Base-by-base conservation (phyloP, 1,284 basidiomycete species). In the Heterobasidion irregulare region DNA sequence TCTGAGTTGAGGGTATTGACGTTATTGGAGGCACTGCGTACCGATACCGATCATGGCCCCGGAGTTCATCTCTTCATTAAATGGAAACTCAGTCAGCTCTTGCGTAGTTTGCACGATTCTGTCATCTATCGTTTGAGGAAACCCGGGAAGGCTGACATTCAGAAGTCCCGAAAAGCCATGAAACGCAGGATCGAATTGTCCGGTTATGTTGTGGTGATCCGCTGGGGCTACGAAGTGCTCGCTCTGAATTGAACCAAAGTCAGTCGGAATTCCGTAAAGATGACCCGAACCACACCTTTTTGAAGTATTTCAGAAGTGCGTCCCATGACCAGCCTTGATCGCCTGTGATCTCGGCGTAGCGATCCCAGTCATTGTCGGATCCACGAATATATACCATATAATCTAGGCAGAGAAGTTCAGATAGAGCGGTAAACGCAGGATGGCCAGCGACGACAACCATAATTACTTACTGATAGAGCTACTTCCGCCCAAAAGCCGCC, bases 41-140 rank as follows among this genome's bases (percentile, higher is more conserved):
- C 75, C 71, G 35, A 76, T 60, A 18, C 75, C 74, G 35, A 71
- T 53, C 0, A 64, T 63, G 50, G 61, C 56, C 5, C 71, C 72
- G 12, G 63, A 64, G 52, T 72, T 73, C 60, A 64, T 64, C 50
- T 74, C 72, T 8, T 58, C 43, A 49, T 68, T 71, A 59, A 64
- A 72, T 1, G 63, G 57, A 56, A 66, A 71, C 7, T 58, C 60
- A 1, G 57, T 36, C 12, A 47, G n/a, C 5, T 66, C 38, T 45
- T 67, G 57, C 2, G 59, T 62, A 6, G 61, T 61, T 9, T 59
- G 41, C n/a, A 67, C 51, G 13, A 68, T 59, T 7, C 59, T 61
- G 12, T 50, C 15, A 53, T 70, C 70, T 8, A 69, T 64, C 6
- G 56, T 48, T 3, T 50, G 56, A 10, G 64, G 57, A 44, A 58